A percentile compares a stretch with the other conserved stretches of the same genome.
phyloP scores from a whole-genome alignment of 495 filamentous ascomycete species.

The Lasiosphaeriaceae sp. region DNA sequence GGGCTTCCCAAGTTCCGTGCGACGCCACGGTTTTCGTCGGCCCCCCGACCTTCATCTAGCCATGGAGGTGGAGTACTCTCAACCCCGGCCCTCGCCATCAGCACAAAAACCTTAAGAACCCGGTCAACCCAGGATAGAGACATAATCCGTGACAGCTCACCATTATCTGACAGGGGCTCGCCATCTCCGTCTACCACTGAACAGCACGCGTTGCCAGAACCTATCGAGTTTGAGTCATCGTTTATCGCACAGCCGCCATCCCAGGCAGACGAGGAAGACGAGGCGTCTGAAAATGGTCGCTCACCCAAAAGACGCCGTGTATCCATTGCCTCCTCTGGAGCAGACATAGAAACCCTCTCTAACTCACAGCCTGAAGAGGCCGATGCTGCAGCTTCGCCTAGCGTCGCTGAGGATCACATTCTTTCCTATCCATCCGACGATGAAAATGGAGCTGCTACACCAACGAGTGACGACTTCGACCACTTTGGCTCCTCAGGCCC shows the following conservation, averaged over 20 bases:
- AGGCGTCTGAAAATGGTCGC: constrained; percentile 5
- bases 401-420: constrained; percentile 13
- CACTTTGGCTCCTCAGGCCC: background rate
- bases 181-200: constrained; percentile 4
- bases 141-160: constrained; percentile 26
- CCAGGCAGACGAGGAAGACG: constrained; percentile 2
- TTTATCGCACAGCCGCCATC: constrained; percentile 19
- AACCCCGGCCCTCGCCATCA: constrained; percentile 19
- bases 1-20: constrained; percentile 26
- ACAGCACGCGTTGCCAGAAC: constrained; percentile 21
- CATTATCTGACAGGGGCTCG: constrained; percentile 9
- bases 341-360: constrained; percentile 10
- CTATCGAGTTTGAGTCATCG: constrained; percentile 33
- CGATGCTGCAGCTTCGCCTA: constrained; percentile 22
- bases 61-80: constrained; percentile 7
- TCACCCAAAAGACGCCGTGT: constrained; percentile 28
- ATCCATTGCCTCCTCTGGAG: constrained; percentile 14
- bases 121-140: constrained; percentile 28
- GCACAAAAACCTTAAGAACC: constrained; percentile 11
- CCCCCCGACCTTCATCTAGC: constrained; percentile 24
- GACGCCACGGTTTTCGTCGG: constrained; percentile 37
- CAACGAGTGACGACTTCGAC: background rate
- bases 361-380: constrained; percentile 5
- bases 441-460: background rate
- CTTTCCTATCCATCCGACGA: background rate